Evolutionary conservation across 2,329 filamentous ascomycete genomes (phyloP), one percentile per base, ranked within the genome.

Genomic region (Colletotrichum navitas): DNA sequence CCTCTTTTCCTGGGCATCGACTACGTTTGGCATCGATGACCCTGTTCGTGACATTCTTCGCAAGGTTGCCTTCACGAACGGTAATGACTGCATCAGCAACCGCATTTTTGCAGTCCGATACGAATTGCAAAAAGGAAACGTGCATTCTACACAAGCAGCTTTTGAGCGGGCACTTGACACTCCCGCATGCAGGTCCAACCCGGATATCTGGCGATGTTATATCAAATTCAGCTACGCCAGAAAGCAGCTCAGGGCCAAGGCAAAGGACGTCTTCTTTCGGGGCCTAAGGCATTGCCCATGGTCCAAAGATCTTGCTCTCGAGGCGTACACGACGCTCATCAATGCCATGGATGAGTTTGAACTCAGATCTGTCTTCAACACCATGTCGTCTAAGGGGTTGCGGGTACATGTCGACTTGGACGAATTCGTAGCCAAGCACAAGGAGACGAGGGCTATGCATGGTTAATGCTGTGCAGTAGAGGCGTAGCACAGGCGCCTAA

Each of bases 1-100:
- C 1, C 82, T 96, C 0, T 92, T 92, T 74, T 87, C 90, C n/a
- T 93, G 91, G 85, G 91, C 93, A 73, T 91, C 95, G 78, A 85
- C 89, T 2, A 89, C 91, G 10, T 89, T 94, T 54, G 88, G 91
- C 32, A 87, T 96, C 65, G 89, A 94, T 73, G 93, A 97, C 75
- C 92, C 93, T 24, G 89, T 97, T 26, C 90, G 93, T n/a, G 85
- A 87, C 7, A 81, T 93, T 11, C 83, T 95, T 14, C 81, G 86
- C 26, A 85, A 86, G 78, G 86, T 86, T 77, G 80, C 89, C 0
- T 79, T 87, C 2, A 74, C 78, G 7, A 75, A 77, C 21, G 61
- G 70, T 8, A 79, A 83, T 63, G 85, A 87, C 76, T 81, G 81
- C 51, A 73, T 86, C 16, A 80, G 80, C 73, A 84, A 79, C 73